A percentile compares a stretch with the other conserved stretches of the same genome.
phyloP scores from a whole-genome alignment of 805 yeast species.

The Sungouiella blattae region DNA sequence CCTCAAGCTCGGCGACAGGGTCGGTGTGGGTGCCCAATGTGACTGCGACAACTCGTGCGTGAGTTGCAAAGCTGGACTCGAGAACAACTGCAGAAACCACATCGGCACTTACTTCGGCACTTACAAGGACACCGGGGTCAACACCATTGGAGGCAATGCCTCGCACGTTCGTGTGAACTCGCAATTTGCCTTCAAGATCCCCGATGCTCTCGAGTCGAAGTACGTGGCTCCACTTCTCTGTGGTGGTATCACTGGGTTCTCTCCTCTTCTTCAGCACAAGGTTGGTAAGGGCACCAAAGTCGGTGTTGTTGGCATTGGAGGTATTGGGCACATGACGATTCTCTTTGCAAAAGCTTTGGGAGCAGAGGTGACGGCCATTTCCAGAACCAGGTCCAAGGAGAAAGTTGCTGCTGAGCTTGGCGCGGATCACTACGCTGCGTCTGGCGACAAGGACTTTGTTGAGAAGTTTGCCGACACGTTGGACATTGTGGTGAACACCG shows the following conservation, averaged over 20 bases:
- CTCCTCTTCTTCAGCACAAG: constrained; percentile 18
- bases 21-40: constrained; percentile 75
- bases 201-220: constrained; percentile 12
- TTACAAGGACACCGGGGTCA: constrained; percentile 10
- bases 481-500: constrained; percentile 14
- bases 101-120: constrained; percentile 12
- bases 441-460: constrained; percentile 20
- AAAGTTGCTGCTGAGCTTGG: constrained; percentile 53
- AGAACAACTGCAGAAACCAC: constrained; percentile 12
- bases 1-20: constrained; percentile 66
- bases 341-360: constrained; percentile 60
- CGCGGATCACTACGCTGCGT: constrained; percentile 38
- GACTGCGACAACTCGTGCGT: constrained; percentile 13
- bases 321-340: constrained; percentile 64
- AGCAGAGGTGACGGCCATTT: constrained; percentile 57
- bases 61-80: constrained; percentile 8
- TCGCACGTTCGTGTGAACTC: constrained; percentile 15
- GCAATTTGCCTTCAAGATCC: constrained; percentile 16
- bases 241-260: constrained; percentile 20
- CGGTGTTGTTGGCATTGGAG: constrained; percentile 64
- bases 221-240: constrained; percentile 18
- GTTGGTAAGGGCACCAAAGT: constrained; percentile 36
- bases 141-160: constrained; percentile 17
- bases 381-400: constrained; percentile 48
- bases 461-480: constrained; percentile 9